Evolutionary conservation across 1,284 basidiomycete species (phyloP).

Genomic region (Malassezia vespertilionis): DNA sequence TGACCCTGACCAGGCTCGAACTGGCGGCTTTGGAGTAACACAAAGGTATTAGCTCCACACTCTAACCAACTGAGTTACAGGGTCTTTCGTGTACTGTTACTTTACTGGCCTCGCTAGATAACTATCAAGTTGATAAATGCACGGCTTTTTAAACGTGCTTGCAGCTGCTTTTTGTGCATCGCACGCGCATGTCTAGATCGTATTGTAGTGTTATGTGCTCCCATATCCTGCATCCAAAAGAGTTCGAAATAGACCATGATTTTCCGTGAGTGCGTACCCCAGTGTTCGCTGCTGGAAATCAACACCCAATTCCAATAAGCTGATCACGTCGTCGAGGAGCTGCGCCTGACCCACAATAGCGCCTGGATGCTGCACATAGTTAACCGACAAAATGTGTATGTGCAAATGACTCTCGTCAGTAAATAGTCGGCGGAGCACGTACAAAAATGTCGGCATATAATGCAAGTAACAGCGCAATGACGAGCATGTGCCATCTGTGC

Average conservation of each 20-base stretch:
- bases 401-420: conserved; percentile 67
- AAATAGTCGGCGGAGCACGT: conserved; percentile 44
- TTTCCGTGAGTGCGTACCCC: conserved; percentile 69
- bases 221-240: conserved; percentile 41
- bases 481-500: conserved; percentile 28
- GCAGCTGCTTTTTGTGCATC: too few relatives aligned
- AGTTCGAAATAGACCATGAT: conserved; percentile 59
- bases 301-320: conserved; percentile 55
- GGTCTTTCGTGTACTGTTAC: conserved; percentile 12
- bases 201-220: neutral
- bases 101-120: neutral
- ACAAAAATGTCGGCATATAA: conserved; percentile 93
- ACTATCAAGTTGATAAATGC: too few relatives aligned
- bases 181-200: too few relatives aligned
- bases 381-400: conserved; percentile 70
- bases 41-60: conserved; percentile 20
- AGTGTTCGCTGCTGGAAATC: conserved; percentile 61
- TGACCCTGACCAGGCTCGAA: conserved; percentile 22
- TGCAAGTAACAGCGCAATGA: conserved; percentile 71
- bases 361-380: conserved; percentile 34
- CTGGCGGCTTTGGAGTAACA: conserved; percentile 22
- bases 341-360: conserved; percentile 75
- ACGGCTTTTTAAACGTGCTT: too few relatives aligned
- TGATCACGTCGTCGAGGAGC: conserved; percentile 78
- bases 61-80: conserved; percentile 22